phyloP scores from a whole-genome alignment of 2,329 filamentous ascomycete genomes.

The Calonectria pseudoturangicola region DNA sequence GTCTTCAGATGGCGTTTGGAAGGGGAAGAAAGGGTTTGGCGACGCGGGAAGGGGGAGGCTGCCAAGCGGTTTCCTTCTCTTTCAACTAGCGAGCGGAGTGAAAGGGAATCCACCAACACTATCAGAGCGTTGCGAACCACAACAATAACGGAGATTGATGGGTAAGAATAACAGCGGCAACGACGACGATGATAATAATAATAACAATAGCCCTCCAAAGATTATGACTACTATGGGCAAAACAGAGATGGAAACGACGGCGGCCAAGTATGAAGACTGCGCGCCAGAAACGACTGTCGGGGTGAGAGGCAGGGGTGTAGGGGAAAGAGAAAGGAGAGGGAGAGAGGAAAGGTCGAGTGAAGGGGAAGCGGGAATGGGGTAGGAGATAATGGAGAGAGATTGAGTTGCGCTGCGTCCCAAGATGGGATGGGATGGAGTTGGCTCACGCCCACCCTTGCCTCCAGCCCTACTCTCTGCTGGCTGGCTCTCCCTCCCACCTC shows the following conservation, averaged over 20 bases:
- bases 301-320: constrained; percentile 23
- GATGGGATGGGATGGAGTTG: constrained; percentile 36
- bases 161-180: not conserved
- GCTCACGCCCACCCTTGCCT: constrained; percentile 28
- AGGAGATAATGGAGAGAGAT: constrained; percentile 35
- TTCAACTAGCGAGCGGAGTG: constrained; percentile 27
- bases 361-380: constrained; percentile 6
- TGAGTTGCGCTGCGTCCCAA: constrained; percentile 37
- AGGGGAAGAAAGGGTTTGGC: constrained; percentile 10
- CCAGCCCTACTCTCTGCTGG: not conserved
- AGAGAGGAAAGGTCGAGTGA: not conserved
- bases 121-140: not conserved
- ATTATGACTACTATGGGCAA: constrained; percentile 37
- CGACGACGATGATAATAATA: constrained; percentile 13
- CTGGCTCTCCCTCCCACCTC: constrained; percentile 5
- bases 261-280: constrained; percentile 46
- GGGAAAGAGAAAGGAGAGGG: constrained; percentile 31
- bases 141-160: not conserved
- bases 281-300: constrained; percentile 47
- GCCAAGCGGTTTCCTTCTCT: constrained; percentile 6
- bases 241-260: constrained; percentile 41
- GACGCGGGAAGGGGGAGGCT: constrained; percentile 19
- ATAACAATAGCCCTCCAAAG: not conserved
- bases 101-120: constrained; percentile 11
- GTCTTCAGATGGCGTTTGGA: constrained; percentile 1